phyloP scores from a whole-genome alignment of 495 filamentous ascomycete genomes.

The Aspergillus wentii region DNA sequence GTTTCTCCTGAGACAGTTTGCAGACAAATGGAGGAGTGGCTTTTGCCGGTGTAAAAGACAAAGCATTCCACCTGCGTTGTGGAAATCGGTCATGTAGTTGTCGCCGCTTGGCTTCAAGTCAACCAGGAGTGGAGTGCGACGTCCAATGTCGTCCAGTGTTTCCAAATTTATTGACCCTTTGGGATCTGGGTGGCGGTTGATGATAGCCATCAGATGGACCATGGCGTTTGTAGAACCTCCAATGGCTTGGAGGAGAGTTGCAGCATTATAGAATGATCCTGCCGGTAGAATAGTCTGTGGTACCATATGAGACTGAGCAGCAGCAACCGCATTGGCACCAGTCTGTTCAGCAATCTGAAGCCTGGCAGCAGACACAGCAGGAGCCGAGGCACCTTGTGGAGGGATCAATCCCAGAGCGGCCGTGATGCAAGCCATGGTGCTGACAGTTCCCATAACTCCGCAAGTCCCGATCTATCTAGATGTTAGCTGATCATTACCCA shows the following conservation, averaged over 20 bases:
- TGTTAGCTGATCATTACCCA: neutral
- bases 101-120: slow-evolving; percentile 65
- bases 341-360: slow-evolving; percentile 61
- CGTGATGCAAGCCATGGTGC: slow-evolving; percentile 64
- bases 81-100: slow-evolving; percentile 71
- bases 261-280: slow-evolving; percentile 63
- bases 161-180: slow-evolving; percentile 50
- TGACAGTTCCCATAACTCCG: slow-evolving; percentile 67
- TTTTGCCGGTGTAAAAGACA: slow-evolving; percentile 49
- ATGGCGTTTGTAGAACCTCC: slow-evolving; percentile 67
- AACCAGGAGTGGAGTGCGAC: slow-evolving; percentile 54
- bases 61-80: slow-evolving; percentile 62
- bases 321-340: slow-evolving; percentile 49
- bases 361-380: slow-evolving; percentile 60
- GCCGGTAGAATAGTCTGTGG: slow-evolving; percentile 53
- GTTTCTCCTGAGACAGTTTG: slow-evolving; percentile 57
- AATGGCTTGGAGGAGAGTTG: slow-evolving; percentile 63
- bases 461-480: slow-evolving; percentile 53
- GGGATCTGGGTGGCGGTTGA: slow-evolving; percentile 53
- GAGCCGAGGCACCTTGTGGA: slow-evolving; percentile 54
- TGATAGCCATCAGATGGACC: slow-evolving; percentile 61
- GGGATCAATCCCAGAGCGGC: slow-evolving; percentile 64
- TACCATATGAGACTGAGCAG: slow-evolving; percentile 30
- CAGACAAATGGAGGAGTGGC: slow-evolving; percentile 53
- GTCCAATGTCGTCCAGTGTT: slow-evolving; percentile 57